Percentiles rank a stretch among this genome's conserved stretches.
Evolutionary conservation across 2,329 filamentous ascomycete species (phyloP).

Genomic region (Amesomyces nigricolor): DNA sequence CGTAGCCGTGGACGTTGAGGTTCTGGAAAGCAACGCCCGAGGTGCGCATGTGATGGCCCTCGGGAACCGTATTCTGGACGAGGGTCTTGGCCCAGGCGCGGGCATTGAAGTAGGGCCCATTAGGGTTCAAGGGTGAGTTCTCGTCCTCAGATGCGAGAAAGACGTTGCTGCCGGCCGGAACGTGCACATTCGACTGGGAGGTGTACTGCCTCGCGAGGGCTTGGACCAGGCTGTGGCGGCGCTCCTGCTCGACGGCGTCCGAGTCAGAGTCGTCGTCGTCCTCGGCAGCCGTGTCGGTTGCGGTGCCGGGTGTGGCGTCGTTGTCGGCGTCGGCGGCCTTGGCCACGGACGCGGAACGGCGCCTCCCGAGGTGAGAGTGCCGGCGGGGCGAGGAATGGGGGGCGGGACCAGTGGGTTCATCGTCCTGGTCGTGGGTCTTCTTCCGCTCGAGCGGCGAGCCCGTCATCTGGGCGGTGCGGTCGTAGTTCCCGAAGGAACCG

Average conservation of each 20-base stretch:
- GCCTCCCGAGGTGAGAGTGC: constrained; percentile 27
- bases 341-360: constrained; percentile 34
- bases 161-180: constrained; percentile 40
- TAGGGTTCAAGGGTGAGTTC: constrained; percentile 44
- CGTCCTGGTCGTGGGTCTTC: constrained; percentile 28
- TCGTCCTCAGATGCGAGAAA: constrained; percentile 32
- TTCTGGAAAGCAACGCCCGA: constrained; percentile 62
- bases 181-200: constrained; percentile 36
- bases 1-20: constrained; percentile 63
- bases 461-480: constrained; percentile 41
- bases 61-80: constrained; percentile 41
- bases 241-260: constrained; percentile 42
- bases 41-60: constrained; percentile 52
- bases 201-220: constrained; percentile 53
- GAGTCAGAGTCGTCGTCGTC: constrained; percentile 32
- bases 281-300: constrained; percentile 31
- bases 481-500: constrained; percentile 43
- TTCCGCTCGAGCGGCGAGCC: constrained; percentile 34
- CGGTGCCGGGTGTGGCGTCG: constrained; percentile 25
- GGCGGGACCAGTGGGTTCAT: constrained; percentile 17
- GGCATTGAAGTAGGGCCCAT: constrained; percentile 45
- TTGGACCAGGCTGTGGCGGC: constrained; percentile 49
- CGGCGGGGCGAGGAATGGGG: constrained; percentile 25
- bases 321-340: constrained; percentile 30
- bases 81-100: constrained; percentile 56